A percentile compares a stretch with the other conserved stretches of the same genome.
Evolutionary conservation across 352 stramenopile genomes (phyloP).

Genomic region (Globisporangium parvum): DNA sequence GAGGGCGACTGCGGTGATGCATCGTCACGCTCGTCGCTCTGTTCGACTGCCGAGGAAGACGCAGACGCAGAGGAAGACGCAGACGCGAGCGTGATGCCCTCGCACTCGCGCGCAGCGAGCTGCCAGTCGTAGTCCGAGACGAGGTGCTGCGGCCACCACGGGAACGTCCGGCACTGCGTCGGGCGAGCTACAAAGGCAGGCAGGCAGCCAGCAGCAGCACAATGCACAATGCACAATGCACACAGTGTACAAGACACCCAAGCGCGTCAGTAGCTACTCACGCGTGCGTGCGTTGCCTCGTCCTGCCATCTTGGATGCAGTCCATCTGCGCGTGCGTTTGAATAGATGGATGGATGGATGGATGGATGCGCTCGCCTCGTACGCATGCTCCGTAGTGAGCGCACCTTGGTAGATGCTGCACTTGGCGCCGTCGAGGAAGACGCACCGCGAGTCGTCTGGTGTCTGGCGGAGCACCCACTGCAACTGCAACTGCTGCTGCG

Average conservation of each 20-base stretch:
- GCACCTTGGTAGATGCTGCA: slow-evolving; percentile 64
- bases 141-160: slow-evolving; percentile 84
- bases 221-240: too few species aligned
- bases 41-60: slow-evolving; percentile 4
- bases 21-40: too few species aligned
- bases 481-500: slow-evolving; percentile 12
- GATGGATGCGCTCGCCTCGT: too few species aligned
- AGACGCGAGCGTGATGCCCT: slow-evolving; percentile 35
- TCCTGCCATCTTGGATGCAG: too few species aligned
- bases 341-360: too few species aligned
- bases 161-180: slow-evolving; percentile 77
- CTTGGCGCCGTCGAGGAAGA: slow-evolving; percentile 60
- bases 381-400: too few species aligned
- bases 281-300: too few species aligned
- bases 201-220: background rate
- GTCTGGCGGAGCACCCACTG: slow-evolving; percentile 45
- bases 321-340: too few species aligned
- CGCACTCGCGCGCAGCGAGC: slow-evolving; percentile 48
- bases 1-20: background rate
- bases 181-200: slow-evolving; percentile 32
- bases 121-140: slow-evolving; percentile 85
- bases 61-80: too few species aligned
- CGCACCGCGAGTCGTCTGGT: slow-evolving; percentile 45
- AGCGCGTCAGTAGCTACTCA: background rate
- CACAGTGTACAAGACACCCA: too few species aligned